A percentile compares a stretch with the other conserved stretches of the same genome.
Conservation (phyloP, 192 early-diverging fungal species). For the Coemansia reversa region DNA sequence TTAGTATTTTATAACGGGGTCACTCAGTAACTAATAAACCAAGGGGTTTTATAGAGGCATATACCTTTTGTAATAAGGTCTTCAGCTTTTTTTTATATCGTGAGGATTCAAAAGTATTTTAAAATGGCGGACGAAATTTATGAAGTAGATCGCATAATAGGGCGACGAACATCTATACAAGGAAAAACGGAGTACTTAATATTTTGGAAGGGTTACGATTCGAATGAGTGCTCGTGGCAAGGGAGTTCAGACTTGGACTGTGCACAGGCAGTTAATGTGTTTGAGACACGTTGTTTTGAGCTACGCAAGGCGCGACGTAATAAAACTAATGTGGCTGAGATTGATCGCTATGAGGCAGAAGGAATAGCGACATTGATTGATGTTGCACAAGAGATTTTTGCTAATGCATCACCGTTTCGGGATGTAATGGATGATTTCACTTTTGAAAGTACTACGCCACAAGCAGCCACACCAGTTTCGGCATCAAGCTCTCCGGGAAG, state of each 20-base stretch:
- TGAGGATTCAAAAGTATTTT: too few relatives aligned
- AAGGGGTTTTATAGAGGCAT: too few relatives aligned
- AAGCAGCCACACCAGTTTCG: not conserved
- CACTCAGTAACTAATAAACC: too few relatives aligned
- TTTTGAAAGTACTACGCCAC: slow-evolving; percentile 9
- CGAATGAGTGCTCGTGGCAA: slow-evolving; percentile 27
- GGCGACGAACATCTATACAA: slow-evolving; percentile 24
- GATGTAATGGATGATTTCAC: slow-evolving; percentile 26
- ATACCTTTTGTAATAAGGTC: too few relatives aligned
- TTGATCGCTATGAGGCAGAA: slow-evolving; percentile 34
- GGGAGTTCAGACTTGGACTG: slow-evolving; percentile 9
- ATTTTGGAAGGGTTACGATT: slow-evolving; percentile 23
- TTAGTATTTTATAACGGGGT: too few relatives aligned
- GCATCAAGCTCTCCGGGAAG: not conserved
- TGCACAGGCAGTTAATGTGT: slow-evolving; percentile 10
- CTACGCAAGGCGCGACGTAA: slow-evolving; percentile 10
- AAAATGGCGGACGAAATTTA: slow-evolving; percentile 5
- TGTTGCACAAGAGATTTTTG: slow-evolving; percentile 15
- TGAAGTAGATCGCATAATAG: slow-evolving; percentile 45
- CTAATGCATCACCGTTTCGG: slow-evolving; percentile 12
- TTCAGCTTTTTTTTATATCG: too few relatives aligned
- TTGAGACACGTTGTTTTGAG: slow-evolving; percentile 29
- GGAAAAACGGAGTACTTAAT: slow-evolving; percentile 34
- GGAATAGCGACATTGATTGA: slow-evolving; percentile 40
- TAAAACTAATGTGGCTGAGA: not conserved